Percentiles rank a stretch among this genome's conserved stretches.
phyloP scores from a whole-genome alignment of 2,329 filamentous ascomycete species.

The Cadophora luteo-olivacea region DNA sequence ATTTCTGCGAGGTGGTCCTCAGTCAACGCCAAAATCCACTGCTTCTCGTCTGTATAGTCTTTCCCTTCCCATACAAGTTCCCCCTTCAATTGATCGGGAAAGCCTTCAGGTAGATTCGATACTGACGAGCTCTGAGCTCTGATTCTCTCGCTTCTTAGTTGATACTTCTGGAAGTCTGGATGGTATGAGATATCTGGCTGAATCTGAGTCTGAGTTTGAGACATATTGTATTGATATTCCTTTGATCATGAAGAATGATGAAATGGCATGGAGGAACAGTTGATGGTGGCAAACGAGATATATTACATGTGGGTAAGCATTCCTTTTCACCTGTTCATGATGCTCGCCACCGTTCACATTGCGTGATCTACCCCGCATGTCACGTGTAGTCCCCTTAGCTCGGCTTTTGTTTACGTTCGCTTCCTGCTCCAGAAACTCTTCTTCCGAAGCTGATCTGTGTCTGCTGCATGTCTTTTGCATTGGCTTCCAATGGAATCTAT shows the following conservation, averaged over 20 bases:
- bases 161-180: conserved; percentile 60
- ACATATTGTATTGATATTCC: neutral
- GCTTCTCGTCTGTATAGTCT: conserved; percentile 52
- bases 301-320: neutral
- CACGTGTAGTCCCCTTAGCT: neutral
- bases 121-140: conserved; percentile 50
- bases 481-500: no score
- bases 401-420: neutral
- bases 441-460: no score
- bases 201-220: conserved; percentile 16
- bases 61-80: conserved; percentile 64
- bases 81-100: conserved; percentile 55
- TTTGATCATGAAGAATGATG: neutral
- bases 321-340: neutral
- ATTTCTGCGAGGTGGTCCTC: conserved; percentile 57
- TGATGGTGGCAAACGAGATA: neutral
- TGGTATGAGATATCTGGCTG: conserved; percentile 66
- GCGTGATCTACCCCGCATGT: conserved; percentile 17
- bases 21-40: conserved; percentile 60
- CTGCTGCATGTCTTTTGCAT: no score
- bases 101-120: conserved; percentile 54
- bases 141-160: conserved; percentile 55
- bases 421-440: neutral
- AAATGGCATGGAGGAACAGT: neutral
- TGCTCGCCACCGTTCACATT: neutral